phyloP scores from a whole-genome alignment of 768 basidiomycete species.

The Termitomyces sp. region DNA sequence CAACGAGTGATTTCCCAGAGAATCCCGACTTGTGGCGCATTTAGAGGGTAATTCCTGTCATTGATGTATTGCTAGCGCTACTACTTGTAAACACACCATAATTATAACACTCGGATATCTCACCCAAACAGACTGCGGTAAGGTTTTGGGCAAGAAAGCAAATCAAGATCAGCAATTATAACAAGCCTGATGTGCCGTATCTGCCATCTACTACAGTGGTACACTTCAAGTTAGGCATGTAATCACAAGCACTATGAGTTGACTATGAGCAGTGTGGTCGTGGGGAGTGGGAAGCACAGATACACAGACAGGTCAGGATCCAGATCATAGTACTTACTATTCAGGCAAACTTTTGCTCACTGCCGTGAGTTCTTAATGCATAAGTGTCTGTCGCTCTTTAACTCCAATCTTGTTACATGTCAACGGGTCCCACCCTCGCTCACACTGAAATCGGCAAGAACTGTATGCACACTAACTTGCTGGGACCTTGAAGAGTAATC shows the following conservation, averaged over 20 bases:
- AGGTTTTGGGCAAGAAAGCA: background rate
- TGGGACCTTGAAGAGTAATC: too few species aligned
- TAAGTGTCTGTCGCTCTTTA: background rate
- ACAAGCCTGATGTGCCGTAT: background rate
- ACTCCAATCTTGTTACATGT: background rate
- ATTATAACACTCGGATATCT: too few species aligned
- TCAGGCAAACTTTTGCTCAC: background rate
- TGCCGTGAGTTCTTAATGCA: background rate
- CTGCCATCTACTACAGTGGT: background rate
- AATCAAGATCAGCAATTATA: background rate
- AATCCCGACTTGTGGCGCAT: background rate
- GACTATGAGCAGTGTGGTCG: conserved; percentile 1
- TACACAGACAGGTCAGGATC: background rate
- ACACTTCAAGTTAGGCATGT: too few species aligned
- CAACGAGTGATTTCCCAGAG: background rate
- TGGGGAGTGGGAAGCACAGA: background rate
- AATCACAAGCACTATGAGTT: too few species aligned
- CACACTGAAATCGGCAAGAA: too few species aligned
- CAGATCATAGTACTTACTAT: background rate
- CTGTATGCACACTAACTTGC: too few species aligned
- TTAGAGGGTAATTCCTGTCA: too few species aligned
- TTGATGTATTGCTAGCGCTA: too few species aligned
- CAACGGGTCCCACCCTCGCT: too few species aligned
- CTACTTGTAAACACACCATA: background rate
- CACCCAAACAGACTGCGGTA: background rate